Percentiles rank a stretch among this genome's conserved stretches.
These are phyloP conservation scores for Fusarium sp. DNA, from an alignment of 2,329 filamentous ascomycete genomes.

Conservation along the genomic window DNA sequence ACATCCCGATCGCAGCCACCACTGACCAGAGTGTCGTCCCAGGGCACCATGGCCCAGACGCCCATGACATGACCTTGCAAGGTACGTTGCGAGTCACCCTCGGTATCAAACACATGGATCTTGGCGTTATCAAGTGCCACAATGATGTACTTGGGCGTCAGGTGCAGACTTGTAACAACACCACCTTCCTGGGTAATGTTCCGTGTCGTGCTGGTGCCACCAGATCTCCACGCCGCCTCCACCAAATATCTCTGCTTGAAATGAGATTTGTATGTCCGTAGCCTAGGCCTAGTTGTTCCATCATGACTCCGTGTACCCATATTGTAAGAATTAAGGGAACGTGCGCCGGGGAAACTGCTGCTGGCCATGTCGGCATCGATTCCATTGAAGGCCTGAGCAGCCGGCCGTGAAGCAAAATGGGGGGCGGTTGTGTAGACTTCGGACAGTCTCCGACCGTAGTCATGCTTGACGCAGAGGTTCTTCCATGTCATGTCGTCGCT, in stretches of 20 bases:
- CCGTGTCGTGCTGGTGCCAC: slow-evolving; percentile 83
- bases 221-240: slow-evolving; percentile 95
- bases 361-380: slow-evolving; percentile 51
- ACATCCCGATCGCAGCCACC: slow-evolving; percentile 98
- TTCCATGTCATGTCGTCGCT: slow-evolving; percentile 99
- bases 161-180: slow-evolving; percentile 93
- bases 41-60: slow-evolving; percentile 99
- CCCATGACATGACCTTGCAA: slow-evolving; percentile 98
- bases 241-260: slow-evolving; percentile 98
- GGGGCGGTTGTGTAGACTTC: slow-evolving; percentile 57
- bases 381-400: slow-evolving; percentile 46
- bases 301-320: slow-evolving; percentile 67
- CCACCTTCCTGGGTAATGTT: slow-evolving; percentile 97
- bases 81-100: slow-evolving; percentile 88
- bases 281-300: slow-evolving; percentile 64
- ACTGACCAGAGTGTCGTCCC: slow-evolving; percentile 94
- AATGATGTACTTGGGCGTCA: slow-evolving; percentile 96
- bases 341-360: slow-evolving; percentile 59
- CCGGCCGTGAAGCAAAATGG: slow-evolving; percentile 46
- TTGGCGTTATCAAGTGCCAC: slow-evolving; percentile 98
- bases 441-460: slow-evolving; percentile 75
- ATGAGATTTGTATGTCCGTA: slow-evolving; percentile 91
- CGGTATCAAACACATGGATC: slow-evolving; percentile 96
- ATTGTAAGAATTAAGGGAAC: slow-evolving; percentile 51
- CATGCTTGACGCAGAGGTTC: slow-evolving; percentile 94